Conservation (phyloP, 176 grass and related monocot species). For the Hsuehochloa calcarea region DNA sequence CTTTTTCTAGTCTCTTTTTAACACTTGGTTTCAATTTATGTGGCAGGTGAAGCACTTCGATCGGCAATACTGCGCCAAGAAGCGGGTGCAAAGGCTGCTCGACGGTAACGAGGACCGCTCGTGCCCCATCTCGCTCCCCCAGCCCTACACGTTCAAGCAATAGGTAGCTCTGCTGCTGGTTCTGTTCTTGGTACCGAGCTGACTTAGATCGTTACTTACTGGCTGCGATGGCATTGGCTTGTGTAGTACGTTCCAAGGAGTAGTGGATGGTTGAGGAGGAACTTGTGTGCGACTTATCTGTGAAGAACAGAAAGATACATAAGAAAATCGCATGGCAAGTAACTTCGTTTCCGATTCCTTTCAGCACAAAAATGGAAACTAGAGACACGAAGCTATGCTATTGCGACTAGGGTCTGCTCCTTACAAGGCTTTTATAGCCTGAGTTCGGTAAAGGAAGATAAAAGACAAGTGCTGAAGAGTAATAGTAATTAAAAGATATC, state of each 20-base stretch:
- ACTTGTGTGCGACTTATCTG: conserved; percentile 20
- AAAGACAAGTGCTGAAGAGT: too few relatives aligned
- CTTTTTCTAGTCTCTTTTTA: neutral
- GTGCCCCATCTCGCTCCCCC: conserved; percentile 75
- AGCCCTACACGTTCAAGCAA: conserved; percentile 86
- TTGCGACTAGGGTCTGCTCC: too few relatives aligned
- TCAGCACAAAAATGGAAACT: too few relatives aligned
- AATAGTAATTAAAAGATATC: too few relatives aligned
- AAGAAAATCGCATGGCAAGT: too few relatives aligned
- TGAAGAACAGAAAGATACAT: too few relatives aligned
- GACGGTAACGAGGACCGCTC: conserved; percentile 56
- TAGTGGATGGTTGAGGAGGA: conserved; percentile 5
- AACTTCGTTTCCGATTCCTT: too few relatives aligned
- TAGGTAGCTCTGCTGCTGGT: conserved; percentile 27
- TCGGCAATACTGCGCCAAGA: conserved; percentile 80
- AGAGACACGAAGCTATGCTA: too few relatives aligned
- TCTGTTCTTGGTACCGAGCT: conserved; percentile 22
- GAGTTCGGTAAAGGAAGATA: too few relatives aligned
- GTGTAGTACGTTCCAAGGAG: conserved; percentile 11
- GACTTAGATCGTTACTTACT: neutral
- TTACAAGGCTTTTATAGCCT: too few relatives aligned
- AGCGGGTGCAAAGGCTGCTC: conserved; percentile 73
- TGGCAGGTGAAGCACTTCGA: conserved; percentile 90
- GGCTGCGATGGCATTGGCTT: conserved; percentile 15
- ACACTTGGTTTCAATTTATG: neutral